Conservation (phyloP, 148 eudicot genomes). For the Nyssa sinensis region DNA sequence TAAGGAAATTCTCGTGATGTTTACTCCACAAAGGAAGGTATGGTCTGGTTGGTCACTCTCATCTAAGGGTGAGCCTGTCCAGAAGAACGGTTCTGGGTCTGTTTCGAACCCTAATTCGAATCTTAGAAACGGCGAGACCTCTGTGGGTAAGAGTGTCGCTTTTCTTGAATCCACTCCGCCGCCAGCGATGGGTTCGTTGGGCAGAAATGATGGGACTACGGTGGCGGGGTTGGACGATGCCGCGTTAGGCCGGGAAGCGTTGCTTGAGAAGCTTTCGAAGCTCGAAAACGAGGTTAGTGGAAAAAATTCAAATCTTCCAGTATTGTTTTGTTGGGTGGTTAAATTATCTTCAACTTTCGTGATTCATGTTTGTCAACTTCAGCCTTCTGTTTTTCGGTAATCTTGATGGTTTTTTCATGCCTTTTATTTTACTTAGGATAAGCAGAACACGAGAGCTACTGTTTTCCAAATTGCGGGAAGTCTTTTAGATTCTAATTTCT, state of each 20-base stretch:
- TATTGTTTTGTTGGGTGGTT: not conserved
- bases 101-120: slow-evolving; percentile 34
- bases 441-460: no score
- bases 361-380: not conserved
- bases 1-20: slow-evolving; percentile 40
- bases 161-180: slow-evolving; percentile 26
- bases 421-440: not conserved
- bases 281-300: slow-evolving; percentile 79
- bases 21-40: slow-evolving; percentile 68
- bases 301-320: not conserved
- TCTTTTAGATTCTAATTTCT: not conserved
- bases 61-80: slow-evolving; percentile 47
- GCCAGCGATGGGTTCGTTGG: not conserved
- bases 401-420: not conserved
- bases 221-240: slow-evolving; percentile 9
- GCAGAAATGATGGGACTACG: slow-evolving; percentile 22
- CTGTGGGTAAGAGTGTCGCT: slow-evolving; percentile 36
- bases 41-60: slow-evolving; percentile 66
- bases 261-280: slow-evolving; percentile 40
- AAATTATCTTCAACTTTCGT: not conserved
- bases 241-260: slow-evolving; percentile 33
- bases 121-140: slow-evolving; percentile 38
- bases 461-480: not conserved
- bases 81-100: slow-evolving; percentile 29
- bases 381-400: not conserved